These are phyloP conservation scores for Aspergillus thermomutatus DNA, from an alignment of 2,329 filamentous ascomycete species.

Conservation along the genomic window DNA sequence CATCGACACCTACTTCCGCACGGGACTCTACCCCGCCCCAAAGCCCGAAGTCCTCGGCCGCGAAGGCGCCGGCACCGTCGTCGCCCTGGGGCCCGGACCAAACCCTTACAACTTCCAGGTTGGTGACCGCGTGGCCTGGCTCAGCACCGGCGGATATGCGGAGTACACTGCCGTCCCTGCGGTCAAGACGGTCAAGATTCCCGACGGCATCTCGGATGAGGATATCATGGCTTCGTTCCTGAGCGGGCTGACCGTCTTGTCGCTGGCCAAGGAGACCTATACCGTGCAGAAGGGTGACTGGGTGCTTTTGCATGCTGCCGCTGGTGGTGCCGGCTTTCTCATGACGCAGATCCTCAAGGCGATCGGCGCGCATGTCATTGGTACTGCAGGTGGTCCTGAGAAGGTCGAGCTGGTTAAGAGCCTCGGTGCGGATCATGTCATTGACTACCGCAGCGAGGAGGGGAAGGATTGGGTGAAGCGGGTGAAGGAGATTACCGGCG, in stretches of 20 bases:
- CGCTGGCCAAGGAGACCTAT: conserved; percentile 68
- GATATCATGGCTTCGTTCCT: conserved; percentile 67
- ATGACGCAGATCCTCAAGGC: conserved; percentile 70
- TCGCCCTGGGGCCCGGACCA: conserved; percentile 54
- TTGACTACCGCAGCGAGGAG: conserved; percentile 82
- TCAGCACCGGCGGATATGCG: conserved; percentile 56
- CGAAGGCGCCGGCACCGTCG: conserved; percentile 72
- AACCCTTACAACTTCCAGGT: conserved; percentile 55
- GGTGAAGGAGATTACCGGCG: conserved; percentile 79
- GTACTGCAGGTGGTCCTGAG: conserved; percentile 68
- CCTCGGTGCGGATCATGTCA: conserved; percentile 64
- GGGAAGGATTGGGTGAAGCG: conserved; percentile 73
- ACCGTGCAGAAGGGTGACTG: conserved; percentile 72
- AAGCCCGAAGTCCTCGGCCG: conserved; percentile 76
- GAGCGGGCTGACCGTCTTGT: conserved; percentile 79
- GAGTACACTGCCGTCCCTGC: conserved; percentile 58
- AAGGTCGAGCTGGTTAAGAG: conserved; percentile 68
- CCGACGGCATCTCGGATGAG: conserved; percentile 58
- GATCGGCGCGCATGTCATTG: conserved; percentile 74
- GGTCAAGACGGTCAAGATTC: conserved; percentile 58
- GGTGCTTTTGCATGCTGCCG: conserved; percentile 80
- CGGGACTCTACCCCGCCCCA: conserved; percentile 70
- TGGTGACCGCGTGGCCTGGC: conserved; percentile 70
- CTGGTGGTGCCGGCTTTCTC: conserved; percentile 74
- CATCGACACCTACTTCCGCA: conserved; percentile 90